Conservation (phyloP, 805 yeast genomes). For the Candida krabiensis region DNA sequence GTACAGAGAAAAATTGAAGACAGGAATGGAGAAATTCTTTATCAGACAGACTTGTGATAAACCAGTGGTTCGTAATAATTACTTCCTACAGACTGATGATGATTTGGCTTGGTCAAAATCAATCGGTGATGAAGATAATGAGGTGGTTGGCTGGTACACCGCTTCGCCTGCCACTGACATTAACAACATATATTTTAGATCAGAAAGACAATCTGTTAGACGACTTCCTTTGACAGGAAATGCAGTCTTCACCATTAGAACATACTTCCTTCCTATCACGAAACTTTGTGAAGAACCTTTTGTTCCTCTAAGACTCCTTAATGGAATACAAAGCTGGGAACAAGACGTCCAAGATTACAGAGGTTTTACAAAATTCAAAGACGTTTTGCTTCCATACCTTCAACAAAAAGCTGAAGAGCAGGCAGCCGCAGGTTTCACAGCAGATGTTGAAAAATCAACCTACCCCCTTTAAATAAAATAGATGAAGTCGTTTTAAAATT, state of each 20-base stretch:
- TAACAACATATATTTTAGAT: conserved; percentile 52
- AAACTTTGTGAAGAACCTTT: conserved; percentile 59
- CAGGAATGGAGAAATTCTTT: conserved; percentile 68
- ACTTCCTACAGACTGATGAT: conserved; percentile 64
- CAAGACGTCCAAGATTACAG: conserved; percentile 60
- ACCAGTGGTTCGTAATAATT: conserved; percentile 67
- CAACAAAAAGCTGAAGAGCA: conserved; percentile 48
- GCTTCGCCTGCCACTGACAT: conserved; percentile 50
- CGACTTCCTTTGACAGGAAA: conserved; percentile 62
- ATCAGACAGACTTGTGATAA: conserved; percentile 54
- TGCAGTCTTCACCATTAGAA: conserved; percentile 58
- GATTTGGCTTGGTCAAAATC: conserved; percentile 64
- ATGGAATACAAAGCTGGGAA: conserved; percentile 61
- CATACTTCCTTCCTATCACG: conserved; percentile 57
- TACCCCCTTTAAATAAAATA: conserved; percentile 41
- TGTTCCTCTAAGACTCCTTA: conserved; percentile 57
- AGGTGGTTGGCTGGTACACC: conserved; percentile 63
- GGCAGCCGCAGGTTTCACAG: conserved; percentile 41
- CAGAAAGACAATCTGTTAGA: conserved; percentile 65
- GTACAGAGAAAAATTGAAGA: conserved; percentile 54
- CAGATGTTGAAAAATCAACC: conserved; percentile 39
- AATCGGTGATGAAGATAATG: conserved; percentile 56
- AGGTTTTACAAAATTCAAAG: conserved; percentile 55
- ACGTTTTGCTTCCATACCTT: conserved; percentile 55
- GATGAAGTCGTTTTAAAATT: no score